phyloP scores from a whole-genome alignment of 2,329 filamentous ascomycete species.

The Lachnellula occidentalis region DNA sequence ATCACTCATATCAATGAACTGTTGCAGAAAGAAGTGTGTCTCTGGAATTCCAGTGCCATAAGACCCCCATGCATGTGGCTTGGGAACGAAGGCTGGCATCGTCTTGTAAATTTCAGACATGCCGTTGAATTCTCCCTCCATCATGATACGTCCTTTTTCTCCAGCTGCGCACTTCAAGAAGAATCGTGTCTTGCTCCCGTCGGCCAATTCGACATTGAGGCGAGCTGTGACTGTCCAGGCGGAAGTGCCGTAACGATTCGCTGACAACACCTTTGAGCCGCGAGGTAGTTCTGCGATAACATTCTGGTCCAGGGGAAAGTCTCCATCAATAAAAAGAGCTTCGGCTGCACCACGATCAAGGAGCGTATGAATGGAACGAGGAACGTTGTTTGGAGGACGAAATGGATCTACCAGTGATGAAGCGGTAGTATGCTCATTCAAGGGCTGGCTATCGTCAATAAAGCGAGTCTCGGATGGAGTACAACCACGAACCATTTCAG shows the following conservation, averaged over 20 bases:
- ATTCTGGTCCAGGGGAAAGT: slow-evolving; percentile 1
- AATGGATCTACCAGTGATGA: too few species aligned
- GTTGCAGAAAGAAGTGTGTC: slow-evolving; percentile 23
- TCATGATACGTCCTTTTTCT: not conserved
- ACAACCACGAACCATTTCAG: too few species aligned
- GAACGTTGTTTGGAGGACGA: too few species aligned
- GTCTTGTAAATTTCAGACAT: slow-evolving; percentile 27
- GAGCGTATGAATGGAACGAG: too few species aligned
- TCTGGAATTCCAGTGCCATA: slow-evolving; percentile 18
- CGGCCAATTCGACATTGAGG: slow-evolving; percentile 24
- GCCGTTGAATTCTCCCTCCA: slow-evolving; percentile 36
- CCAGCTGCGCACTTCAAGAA: slow-evolving; percentile 31
- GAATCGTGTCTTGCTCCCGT: slow-evolving; percentile 18
- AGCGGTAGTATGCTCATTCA: too few species aligned
- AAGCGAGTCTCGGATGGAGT: too few species aligned
- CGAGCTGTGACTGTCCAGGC: slow-evolving; percentile 33
- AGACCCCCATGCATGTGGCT: slow-evolving; percentile 9
- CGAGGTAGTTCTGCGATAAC: slow-evolving; percentile 5
- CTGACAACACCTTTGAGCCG: not conserved
- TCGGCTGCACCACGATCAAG: not conserved
- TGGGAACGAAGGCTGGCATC: slow-evolving; percentile 9
- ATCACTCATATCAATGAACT: slow-evolving; percentile 25
- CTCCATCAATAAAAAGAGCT: not conserved
- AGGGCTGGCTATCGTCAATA: too few species aligned
- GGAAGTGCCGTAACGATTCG: slow-evolving; percentile 27